Evolutionary conservation across 2,329 filamentous ascomycete genomes (phyloP).

Genomic region (Clonostachys sp.): DNA sequence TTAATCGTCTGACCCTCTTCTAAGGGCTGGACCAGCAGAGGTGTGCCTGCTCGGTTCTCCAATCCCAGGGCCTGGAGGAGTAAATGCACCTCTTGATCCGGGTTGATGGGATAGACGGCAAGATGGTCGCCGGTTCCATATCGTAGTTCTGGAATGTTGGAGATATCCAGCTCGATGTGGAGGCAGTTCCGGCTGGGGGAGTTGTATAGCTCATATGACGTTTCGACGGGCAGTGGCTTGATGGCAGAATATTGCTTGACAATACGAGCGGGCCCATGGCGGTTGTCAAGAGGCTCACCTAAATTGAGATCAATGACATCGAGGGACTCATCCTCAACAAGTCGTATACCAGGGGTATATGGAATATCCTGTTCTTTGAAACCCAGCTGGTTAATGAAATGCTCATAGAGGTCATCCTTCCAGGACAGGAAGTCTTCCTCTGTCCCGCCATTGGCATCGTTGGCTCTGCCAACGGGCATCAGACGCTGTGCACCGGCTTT

Average conservation of each 20-base stretch:
- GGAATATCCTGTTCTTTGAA: background rate
- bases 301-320: background rate
- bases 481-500: background rate
- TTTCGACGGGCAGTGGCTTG: constrained; percentile 26
- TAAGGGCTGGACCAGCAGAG: background rate
- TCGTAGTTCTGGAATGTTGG: constrained; percentile 13
- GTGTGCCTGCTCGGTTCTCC: constrained; percentile 1
- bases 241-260: background rate
- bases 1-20: constrained; percentile 10
- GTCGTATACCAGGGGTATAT: background rate
- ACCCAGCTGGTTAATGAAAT: background rate
- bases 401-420: background rate
- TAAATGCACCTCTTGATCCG: constrained; percentile 21
- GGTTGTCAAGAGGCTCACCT: background rate
- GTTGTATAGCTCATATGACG: constrained; percentile 37
- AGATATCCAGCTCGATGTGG: constrained; percentile 29
- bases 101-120: constrained; percentile 31
- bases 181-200: constrained; percentile 17
- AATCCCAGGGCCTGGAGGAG: constrained; percentile 17
- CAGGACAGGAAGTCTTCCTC: constrained; percentile 2
- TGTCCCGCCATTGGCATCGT: background rate
- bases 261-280: background rate
- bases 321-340: background rate
- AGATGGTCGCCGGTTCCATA: constrained; percentile 35
- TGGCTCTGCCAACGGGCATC: background rate